These are phyloP conservation scores for Coemansia interrupta DNA, from an alignment of 192 early-diverging fungal species.

Conservation along the genomic window DNA sequence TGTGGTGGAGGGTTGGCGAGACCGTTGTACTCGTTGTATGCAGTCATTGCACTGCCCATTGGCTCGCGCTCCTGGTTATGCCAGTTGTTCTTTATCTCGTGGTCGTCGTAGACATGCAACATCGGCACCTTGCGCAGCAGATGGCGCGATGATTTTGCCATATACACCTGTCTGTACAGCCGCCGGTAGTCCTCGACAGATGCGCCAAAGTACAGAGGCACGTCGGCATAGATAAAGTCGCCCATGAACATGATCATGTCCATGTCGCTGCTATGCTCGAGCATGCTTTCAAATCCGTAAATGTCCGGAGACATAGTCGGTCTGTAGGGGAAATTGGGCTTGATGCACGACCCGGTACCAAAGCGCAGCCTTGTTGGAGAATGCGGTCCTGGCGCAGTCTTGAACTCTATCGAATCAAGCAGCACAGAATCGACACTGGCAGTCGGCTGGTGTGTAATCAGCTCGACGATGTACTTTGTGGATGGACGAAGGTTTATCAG, in stretches of 20 bases:
- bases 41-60: constrained; percentile 43
- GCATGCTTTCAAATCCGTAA: constrained; percentile 44
- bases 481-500: constrained; percentile 30
- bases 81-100: constrained; percentile 58
- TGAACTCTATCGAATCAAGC: constrained; percentile 36
- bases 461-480: constrained; percentile 38
- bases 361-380: constrained; percentile 32
- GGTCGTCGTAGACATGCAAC: constrained; percentile 55
- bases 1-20: constrained; percentile 30
- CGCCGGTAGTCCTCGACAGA: constrained; percentile 42
- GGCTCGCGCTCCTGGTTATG: constrained; percentile 30
- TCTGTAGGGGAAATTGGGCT: constrained; percentile 52
- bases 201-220: constrained; percentile 47
- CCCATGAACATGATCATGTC: constrained; percentile 53
- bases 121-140: constrained; percentile 41
- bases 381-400: constrained; percentile 25
- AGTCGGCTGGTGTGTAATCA: constrained; percentile 32
- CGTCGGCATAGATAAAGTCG: constrained; percentile 56
- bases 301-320: constrained; percentile 28
- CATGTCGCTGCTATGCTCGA: constrained; percentile 35
- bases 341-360: constrained; percentile 54
- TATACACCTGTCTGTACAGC: constrained; percentile 50
- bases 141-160: constrained; percentile 28
- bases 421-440: constrained; percentile 15
- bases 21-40: constrained; percentile 54